Base-by-base conservation (phyloP, 129 eudicot genomes). In the Flaveria bidentis region DNA sequence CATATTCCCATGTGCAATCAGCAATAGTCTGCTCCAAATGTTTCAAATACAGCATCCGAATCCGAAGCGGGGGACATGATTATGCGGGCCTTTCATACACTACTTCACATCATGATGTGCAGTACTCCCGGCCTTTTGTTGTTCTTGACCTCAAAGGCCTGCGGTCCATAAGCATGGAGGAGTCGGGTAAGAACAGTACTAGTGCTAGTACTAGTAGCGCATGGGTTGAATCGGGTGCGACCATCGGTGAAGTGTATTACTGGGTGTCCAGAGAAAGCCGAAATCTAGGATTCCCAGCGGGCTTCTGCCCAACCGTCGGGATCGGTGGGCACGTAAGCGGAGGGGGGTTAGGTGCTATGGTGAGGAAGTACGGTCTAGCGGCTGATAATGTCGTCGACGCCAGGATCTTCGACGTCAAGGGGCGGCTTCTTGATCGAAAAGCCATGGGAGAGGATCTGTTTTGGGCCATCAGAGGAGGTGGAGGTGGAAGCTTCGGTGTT, bases 51-150 rank as follows among this genome's bases (percentile, higher is more conserved):
- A 52, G 72, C n/a, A 60, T 84, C 22, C 75, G 88, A 33, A 73
- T 84, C 50, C 71, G 83, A 17, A 84, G 88, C 52, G 85, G 88
- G 0, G 88, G 88, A 28, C 88, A 84, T 68, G 88, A 84, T 39
- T 84, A 77, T 15, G 88, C 78, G 17, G 88, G 91, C 5, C 73
- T 84, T 10, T 83, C 88, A 2, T 87, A 84, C 56, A 81, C 73
- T 0, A 81, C 73, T 0, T 82, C 85, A 9, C 55, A 65, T 36
- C 62, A 65, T 36, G 41, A 28, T 26, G 26, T 69, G 39, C 82
- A 77, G 0, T 20, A 20, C 22, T 11, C 67, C 12, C 83, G 36
- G 5, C 5, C 85, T 0, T 87, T 87, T 73, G 44, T 87, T 10
- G 55, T 60, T 25, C 41, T 60, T 23, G 66, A 60, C 66, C 66